These are phyloP conservation scores for Phylloporus arenicola DNA, from an alignment of 768 basidiomycete species.

Conservation along the genomic window DNA sequence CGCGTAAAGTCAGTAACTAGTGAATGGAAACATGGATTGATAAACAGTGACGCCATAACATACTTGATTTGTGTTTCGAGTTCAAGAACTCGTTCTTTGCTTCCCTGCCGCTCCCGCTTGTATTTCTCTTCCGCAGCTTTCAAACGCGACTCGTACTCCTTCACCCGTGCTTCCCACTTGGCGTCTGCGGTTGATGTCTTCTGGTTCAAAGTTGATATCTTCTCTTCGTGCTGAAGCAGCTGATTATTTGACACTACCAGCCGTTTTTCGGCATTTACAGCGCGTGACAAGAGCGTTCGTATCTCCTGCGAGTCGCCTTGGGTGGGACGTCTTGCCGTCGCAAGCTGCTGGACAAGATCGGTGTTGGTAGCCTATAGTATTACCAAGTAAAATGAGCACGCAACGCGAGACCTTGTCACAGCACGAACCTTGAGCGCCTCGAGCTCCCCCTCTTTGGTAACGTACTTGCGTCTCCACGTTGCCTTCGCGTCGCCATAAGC, in stretches of 20 bases:
- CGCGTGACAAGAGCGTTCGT: conserved; percentile 63
- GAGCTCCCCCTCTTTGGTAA: conserved; percentile 83
- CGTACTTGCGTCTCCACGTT: conserved; percentile 77
- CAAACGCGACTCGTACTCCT: conserved; percentile 80
- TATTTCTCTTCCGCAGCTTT: conserved; percentile 85
- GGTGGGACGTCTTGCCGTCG: conserved; percentile 53
- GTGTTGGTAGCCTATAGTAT: conserved; percentile 55
- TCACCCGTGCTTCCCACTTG: conserved; percentile 95
- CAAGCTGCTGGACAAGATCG: conserved; percentile 70
- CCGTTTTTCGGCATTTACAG: conserved; percentile 82
- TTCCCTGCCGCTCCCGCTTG: conserved; percentile 90
- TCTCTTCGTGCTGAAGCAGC: conserved; percentile 77
- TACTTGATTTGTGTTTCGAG: conserved; percentile 71
- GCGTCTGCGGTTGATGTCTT: conserved; percentile 67
- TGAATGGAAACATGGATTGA: background rate
- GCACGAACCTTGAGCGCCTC: conserved; percentile 73
- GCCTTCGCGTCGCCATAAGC: conserved; percentile 74
- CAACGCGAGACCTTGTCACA: background rate
- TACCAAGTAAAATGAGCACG: background rate
- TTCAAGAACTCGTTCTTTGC: conserved; percentile 78
- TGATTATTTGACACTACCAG: conserved; percentile 83
- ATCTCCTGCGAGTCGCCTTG: conserved; percentile 64
- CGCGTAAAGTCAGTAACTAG: background rate
- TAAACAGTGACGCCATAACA: conserved; percentile 33
- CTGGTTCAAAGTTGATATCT: conserved; percentile 66